Percentiles rank a stretch among this genome's conserved stretches.
These are phyloP conservation scores for Skeletonema potamos DNA, from an alignment of 108 stramenopile genomes.

Conservation along the genomic window DNA sequence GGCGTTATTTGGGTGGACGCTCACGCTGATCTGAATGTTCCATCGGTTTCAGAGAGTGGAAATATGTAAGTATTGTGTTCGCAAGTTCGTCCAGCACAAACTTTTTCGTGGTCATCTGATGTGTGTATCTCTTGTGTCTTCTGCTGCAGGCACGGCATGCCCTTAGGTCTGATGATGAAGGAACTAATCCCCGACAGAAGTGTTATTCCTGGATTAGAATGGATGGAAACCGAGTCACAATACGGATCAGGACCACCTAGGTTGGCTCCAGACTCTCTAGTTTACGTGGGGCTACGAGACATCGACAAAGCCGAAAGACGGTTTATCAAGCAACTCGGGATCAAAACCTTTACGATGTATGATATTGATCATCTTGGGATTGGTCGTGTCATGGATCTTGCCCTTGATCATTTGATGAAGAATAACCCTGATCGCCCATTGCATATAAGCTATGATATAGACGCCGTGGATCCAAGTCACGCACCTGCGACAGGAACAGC, in stretches of 20 bases:
- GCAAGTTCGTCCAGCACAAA: background rate
- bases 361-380: constrained; percentile 98
- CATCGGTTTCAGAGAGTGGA: constrained; percentile 85
- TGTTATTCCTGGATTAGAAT: constrained; percentile 89
- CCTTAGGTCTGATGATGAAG: constrained; percentile 92
- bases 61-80: constrained; percentile 63
- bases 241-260: constrained; percentile 24
- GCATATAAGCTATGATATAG: constrained; percentile 96
- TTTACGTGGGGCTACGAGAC: constrained; percentile 97
- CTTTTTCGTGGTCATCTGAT: background rate
- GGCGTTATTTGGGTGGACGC: constrained; percentile 99
- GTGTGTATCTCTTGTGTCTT: background rate
- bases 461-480: constrained; percentile 93
- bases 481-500: constrained; percentile 98
- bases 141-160: constrained; percentile 90
- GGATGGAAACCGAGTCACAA: constrained; percentile 51
- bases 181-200: constrained; percentile 70
- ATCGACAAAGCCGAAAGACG: constrained; percentile 90
- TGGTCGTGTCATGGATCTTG: constrained; percentile 93
- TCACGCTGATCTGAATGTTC: constrained; percentile 99
- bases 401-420: constrained; percentile 83
- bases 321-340: constrained; percentile 75
- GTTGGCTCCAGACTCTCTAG: constrained; percentile 79
- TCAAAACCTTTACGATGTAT: constrained; percentile 92
- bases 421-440: constrained; percentile 75